phyloP scores from a whole-genome alignment of 495 filamentous ascomycete species.

The Annulohypoxylon stygium region DNA sequence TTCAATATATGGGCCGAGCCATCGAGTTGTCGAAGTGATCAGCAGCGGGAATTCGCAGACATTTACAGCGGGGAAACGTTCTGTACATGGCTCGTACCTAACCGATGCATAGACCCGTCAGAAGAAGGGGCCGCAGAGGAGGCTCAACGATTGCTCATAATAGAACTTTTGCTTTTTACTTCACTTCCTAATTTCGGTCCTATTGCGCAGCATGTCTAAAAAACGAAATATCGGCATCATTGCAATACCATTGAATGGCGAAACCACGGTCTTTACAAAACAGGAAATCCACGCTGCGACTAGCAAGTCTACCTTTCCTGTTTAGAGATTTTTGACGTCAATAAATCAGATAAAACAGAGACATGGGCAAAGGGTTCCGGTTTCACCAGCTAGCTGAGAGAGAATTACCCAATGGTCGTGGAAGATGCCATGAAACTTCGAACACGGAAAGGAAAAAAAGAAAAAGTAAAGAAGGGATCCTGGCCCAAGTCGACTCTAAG shows the following conservation, averaged over 20 bases:
- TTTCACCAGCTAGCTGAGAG: conserved; percentile 31
- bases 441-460: conserved; percentile 17
- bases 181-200: conserved; percentile 15
- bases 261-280: conserved; percentile 28
- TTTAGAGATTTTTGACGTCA: conserved; percentile 44
- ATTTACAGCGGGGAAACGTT: conserved; percentile 25
- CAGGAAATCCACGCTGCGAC: conserved; percentile 32
- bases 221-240: conserved; percentile 11
- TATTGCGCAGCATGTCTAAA: conserved; percentile 10
- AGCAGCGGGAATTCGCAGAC: conserved; percentile 22
- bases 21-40: conserved; percentile 14
- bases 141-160: conserved; percentile 18
- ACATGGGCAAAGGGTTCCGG: conserved; percentile 35
- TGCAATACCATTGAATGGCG: conserved; percentile 19
- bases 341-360: conserved; percentile 36
- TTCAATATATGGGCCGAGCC: not conserved
- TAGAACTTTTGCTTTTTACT: conserved; percentile 3
- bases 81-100: conserved; percentile 29
- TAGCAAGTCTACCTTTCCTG: conserved; percentile 30
- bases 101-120: conserved; percentile 18
- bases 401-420: conserved; percentile 12
- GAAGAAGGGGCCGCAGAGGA: not conserved
- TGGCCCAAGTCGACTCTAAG: conserved; percentile 23
- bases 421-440: conserved; percentile 5
- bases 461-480: conserved; percentile 13